These are phyloP conservation scores for Talaromyces albobiverticillius DNA, from an alignment of 2,329 filamentous ascomycete species.

Conservation along the genomic window DNA sequence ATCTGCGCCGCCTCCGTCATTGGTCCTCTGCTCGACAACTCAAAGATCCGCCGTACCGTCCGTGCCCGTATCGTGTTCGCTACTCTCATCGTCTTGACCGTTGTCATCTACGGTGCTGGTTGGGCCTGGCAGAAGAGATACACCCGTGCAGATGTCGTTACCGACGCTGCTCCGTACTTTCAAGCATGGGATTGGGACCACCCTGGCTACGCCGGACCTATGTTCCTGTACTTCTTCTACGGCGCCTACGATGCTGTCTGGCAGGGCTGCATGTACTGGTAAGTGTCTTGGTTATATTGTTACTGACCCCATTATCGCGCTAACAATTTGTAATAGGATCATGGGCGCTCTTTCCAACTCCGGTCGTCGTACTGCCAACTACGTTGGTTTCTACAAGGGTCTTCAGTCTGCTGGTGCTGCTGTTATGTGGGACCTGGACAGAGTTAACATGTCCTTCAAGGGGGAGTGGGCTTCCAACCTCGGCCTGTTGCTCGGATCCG, in stretches of 20 bases:
- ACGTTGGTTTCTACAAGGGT: conserved; percentile 78
- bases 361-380: conserved; percentile 77
- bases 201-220: conserved; percentile 19
- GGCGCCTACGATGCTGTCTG: conserved; percentile 66
- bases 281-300: conserved; percentile 17
- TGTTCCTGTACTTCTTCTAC: conserved; percentile 53
- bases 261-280: conserved; percentile 79
- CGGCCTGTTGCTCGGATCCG: conserved; percentile 58
- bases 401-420: conserved; percentile 76
- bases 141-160: conserved; percentile 6
- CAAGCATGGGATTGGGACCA: conserved; percentile 17
- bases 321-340: conserved; percentile 47
- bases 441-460: conserved; percentile 56
- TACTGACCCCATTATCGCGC: not conserved
- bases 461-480: conserved; percentile 67
- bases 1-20: conserved; percentile 65
- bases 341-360: conserved; percentile 89
- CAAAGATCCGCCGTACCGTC: conserved; percentile 53
- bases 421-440: conserved; percentile 48
- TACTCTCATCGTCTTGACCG: conserved; percentile 58
- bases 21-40: conserved; percentile 62
- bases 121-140: conserved; percentile 42
- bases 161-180: not conserved
- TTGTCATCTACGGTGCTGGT: conserved; percentile 68
- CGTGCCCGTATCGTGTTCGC: conserved; percentile 60